phyloP scores from a whole-genome alignment of 371 early-diverging fungal species.

The Apophysomyces ossiformis region DNA sequence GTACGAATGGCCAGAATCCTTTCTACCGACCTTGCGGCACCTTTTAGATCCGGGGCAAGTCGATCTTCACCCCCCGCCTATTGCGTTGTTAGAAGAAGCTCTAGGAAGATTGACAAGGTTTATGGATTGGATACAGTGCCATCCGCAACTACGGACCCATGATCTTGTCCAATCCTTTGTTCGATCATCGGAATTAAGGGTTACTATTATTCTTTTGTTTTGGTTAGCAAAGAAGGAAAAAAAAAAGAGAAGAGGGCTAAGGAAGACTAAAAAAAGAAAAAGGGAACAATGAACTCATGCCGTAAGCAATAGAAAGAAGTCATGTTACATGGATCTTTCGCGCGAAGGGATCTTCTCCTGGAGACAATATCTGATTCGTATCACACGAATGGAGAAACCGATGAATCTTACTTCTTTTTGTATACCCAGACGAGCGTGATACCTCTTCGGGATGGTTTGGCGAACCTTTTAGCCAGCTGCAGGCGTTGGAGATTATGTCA shows the following conservation, averaged over 20 bases:
- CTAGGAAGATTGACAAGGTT: constrained; percentile 43
- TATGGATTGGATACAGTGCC: constrained; percentile 51
- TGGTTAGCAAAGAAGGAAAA: not conserved
- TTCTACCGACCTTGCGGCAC: constrained; percentile 52
- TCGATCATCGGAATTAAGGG: constrained; percentile 46
- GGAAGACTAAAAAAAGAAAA: not conserved
- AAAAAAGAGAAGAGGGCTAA: constrained; percentile 9
- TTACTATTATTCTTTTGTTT: constrained; percentile 12
- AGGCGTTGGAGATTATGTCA: constrained; percentile 15
- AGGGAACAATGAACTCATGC: not conserved
- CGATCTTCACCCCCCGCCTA: constrained; percentile 51
- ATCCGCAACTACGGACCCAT: constrained; percentile 49
- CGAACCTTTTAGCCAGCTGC: constrained; percentile 9
- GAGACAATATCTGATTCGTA: constrained; percentile 35
- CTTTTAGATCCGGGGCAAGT: constrained; percentile 42
- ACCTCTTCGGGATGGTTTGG: constrained; percentile 27
- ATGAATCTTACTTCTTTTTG: constrained; percentile 45
- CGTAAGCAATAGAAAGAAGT: constrained; percentile 24
- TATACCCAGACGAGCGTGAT: constrained; percentile 33
- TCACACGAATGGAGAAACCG: constrained; percentile 19
- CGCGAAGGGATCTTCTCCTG: constrained; percentile 35
- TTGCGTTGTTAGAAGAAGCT: constrained; percentile 32
- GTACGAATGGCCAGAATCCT: constrained; percentile 52
- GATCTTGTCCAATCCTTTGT: constrained; percentile 57
- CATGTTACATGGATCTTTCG: constrained; percentile 36